Conservation (phyloP, 2,329 filamentous ascomycete genomes). For the Phoma sp. region DNA sequence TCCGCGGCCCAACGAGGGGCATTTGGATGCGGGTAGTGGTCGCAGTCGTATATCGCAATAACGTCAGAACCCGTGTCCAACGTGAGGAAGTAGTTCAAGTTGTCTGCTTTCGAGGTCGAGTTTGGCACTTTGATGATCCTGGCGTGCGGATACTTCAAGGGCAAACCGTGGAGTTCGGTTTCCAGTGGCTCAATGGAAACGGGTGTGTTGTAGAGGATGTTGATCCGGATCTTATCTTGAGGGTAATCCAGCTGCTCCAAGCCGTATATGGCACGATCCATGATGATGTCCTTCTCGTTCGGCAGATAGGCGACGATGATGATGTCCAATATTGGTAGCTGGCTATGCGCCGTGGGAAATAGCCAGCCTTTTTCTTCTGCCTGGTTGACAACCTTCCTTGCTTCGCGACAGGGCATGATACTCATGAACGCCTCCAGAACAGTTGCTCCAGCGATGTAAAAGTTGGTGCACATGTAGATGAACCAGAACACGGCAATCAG, state of each 20-base stretch:
- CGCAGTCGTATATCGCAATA: constrained; percentile 58
- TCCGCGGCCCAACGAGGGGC: constrained; percentile 58
- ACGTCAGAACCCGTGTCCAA: constrained; percentile 54
- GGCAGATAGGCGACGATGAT: constrained; percentile 60
- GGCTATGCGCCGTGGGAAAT: constrained; percentile 51
- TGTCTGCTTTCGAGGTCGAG: constrained; percentile 59
- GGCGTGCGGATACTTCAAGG: constrained; percentile 49
- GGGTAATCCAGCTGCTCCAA: constrained; percentile 57
- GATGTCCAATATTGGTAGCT: constrained; percentile 54
- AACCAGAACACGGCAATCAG: constrained; percentile 54
- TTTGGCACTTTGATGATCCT: constrained; percentile 56
- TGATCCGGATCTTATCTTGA: constrained; percentile 55
- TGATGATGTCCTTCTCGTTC: constrained; percentile 59
- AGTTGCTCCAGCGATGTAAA: constrained; percentile 52
- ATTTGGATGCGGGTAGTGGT: constrained; percentile 59
- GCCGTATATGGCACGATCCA: constrained; percentile 55
- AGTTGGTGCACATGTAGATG: constrained; percentile 53
- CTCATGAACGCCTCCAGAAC: constrained; percentile 53
- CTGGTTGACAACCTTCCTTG: constrained; percentile 46
- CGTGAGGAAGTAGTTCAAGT: constrained; percentile 57
- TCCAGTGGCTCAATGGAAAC: constrained; percentile 55
- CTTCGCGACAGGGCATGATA: constrained; percentile 46
- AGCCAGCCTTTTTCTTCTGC: constrained; percentile 50
- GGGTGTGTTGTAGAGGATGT: constrained; percentile 58
- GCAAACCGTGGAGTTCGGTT: constrained; percentile 50